Evolutionary conservation across 768 basidiomycete species (phyloP), one percentile per base, ranked within the genome.

Genomic region (Suillus brevipes): DNA sequence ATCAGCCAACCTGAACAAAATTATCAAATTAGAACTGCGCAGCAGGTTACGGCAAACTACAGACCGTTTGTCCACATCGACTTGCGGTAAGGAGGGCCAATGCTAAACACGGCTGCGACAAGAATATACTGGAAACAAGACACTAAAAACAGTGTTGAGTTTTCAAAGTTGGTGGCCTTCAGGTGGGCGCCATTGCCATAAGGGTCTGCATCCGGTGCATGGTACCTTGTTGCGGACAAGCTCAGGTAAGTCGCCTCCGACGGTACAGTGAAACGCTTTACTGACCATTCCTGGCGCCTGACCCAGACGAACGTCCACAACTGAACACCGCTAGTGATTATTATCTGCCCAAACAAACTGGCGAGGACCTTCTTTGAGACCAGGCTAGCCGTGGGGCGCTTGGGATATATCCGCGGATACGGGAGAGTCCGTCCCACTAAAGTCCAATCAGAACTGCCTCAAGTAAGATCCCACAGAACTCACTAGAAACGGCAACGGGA

Each of bases 91-190:
- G 97, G 97, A 4, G 96, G 96, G 0, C 97, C 97, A 69, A 99
- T 97, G 74, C 94, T 97, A 80, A 99, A 99, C 0, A 99, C 95
- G 0, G 90, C 97, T 14, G 97, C 97, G 9, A 97, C 93, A 58
- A 99, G 82, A 72, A 99, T 94, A 76, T 99, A 99, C 79, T 99
- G 97, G 87, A 99, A 99, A 67, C 95, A 97, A 12, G 97, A 98
- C 52, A 98, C 82, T 68, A 98, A 78, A 80, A 99, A 99, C 64
- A 99, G 78, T 36, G 85, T 87, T 6, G 97, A 89, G 75, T 99
- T 98, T 76, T 99, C 97, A 71, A 85, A 96, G 74, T 96, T 98
- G 49, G 80, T 86, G 25, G 94, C 89, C 65, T 94, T 86, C 52
- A 99, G 82, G 70, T 93, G 87, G 75, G 89, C 85, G 65, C 83